These are phyloP conservation scores for Arabidopsis arenosa DNA, from an alignment of 345 rosid genomes.

Conservation along the genomic window DNA sequence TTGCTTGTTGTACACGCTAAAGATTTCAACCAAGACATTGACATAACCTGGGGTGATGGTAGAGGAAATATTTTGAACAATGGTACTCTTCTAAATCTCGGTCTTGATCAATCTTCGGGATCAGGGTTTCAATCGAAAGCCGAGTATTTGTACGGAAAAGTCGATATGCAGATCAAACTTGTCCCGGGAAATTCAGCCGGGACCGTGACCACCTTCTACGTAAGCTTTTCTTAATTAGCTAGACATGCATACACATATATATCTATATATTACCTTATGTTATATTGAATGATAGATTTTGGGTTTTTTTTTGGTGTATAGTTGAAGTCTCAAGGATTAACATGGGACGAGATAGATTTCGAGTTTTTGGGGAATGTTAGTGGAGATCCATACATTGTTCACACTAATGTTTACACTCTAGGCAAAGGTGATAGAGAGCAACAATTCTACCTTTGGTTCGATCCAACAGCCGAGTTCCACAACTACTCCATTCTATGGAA, in stretches of 20 bases:
- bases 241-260: background rate
- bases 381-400: slow-evolving; percentile 71
- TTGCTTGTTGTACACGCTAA: slow-evolving; percentile 38
- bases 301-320: slow-evolving; percentile 22
- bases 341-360: slow-evolving; percentile 75
- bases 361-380: slow-evolving; percentile 77
- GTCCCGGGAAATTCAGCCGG: slow-evolving; percentile 59
- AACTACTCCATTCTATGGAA: slow-evolving; percentile 79
- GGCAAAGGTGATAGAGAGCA: slow-evolving; percentile 76
- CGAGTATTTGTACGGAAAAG: slow-evolving; percentile 50
- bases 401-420: slow-evolving; percentile 69
- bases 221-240: slow-evolving; percentile 42
- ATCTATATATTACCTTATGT: background rate
- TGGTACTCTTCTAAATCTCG: slow-evolving; percentile 51
- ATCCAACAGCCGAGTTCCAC: slow-evolving; percentile 68
- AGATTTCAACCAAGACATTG: slow-evolving; percentile 48
- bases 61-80: slow-evolving; percentile 46
- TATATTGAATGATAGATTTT: background rate
- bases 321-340: slow-evolving; percentile 61
- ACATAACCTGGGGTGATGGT: slow-evolving; percentile 56
- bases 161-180: slow-evolving; percentile 50
- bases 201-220: slow-evolving; percentile 62
- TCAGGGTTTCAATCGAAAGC: slow-evolving; percentile 54
- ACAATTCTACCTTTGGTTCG: slow-evolving; percentile 77
- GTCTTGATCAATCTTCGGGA: slow-evolving; percentile 50